These are phyloP conservation scores for Candida labiduridarum DNA, from an alignment of 1,139 yeast genomes.

Conservation along the genomic window DNA sequence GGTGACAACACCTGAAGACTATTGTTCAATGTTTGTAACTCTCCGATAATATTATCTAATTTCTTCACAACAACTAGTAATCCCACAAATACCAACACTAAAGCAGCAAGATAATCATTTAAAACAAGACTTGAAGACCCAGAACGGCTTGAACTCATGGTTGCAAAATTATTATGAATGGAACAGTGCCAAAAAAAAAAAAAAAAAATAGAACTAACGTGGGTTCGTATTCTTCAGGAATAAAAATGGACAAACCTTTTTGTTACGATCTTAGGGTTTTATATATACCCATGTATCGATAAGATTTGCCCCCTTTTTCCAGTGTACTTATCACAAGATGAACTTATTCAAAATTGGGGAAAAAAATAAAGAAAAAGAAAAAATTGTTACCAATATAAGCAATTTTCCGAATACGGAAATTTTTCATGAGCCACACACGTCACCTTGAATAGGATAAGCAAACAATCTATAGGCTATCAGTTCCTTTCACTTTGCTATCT, in stretches of 20 bases:
- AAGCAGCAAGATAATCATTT: slow-evolving; percentile 17
- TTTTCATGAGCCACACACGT: background rate
- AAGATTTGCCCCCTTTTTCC: background rate
- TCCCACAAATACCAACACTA: slow-evolving; percentile 14
- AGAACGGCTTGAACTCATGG: background rate
- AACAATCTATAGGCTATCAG: slow-evolving; percentile 35
- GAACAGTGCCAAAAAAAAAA: background rate
- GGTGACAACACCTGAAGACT: slow-evolving; percentile 9
- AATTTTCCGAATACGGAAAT: slow-evolving; percentile 7
- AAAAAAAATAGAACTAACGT: background rate
- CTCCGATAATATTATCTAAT: slow-evolving; percentile 13
- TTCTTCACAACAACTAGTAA: slow-evolving; percentile 15
- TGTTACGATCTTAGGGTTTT: background rate
- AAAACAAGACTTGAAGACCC: slow-evolving; percentile 7
- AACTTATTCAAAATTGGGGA: background rate
- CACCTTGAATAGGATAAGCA: too few species aligned
- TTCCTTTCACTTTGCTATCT: slow-evolving; percentile 65
- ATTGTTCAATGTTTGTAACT: slow-evolving; percentile 13
- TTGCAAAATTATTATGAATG: background rate
- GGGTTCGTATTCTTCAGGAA: background rate
- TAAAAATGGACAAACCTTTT: too few species aligned
- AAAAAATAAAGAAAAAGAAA: background rate
- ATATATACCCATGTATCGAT: background rate
- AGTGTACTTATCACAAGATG: slow-evolving; percentile 7
- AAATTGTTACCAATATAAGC: background rate